Evolutionary conservation across 345 rosid species (phyloP).

Genomic region (Hypericum perforatum): DNA sequence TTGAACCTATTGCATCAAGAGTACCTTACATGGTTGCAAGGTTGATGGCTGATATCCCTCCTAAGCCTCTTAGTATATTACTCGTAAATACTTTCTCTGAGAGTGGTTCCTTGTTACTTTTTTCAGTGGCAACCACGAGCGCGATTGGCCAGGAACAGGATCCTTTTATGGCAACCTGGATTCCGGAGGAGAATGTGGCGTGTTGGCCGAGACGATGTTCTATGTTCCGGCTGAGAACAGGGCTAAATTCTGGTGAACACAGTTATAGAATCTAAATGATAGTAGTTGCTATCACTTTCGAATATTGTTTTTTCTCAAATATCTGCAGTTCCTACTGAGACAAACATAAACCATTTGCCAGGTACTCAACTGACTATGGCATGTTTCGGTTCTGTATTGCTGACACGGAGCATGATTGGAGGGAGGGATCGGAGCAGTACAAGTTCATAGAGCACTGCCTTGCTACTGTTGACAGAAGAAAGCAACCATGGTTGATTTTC

Average conservation of each 20-base stretch:
- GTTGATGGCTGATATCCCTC: slow-evolving; percentile 14
- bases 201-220: slow-evolving; percentile 64
- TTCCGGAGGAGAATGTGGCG: slow-evolving; percentile 79
- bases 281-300: too few species aligned
- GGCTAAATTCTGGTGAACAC: slow-evolving; percentile 43
- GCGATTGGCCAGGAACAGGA: slow-evolving; percentile 60
- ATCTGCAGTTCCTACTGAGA: too few species aligned
- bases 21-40: slow-evolving; percentile 71
- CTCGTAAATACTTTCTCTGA: slow-evolving; percentile 1
- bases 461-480: neutral
- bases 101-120: slow-evolving; percentile 3
- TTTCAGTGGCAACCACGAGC: slow-evolving; percentile 66
- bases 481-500: slow-evolving; percentile 1
- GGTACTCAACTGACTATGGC: neutral
- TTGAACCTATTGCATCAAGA: slow-evolving; percentile 59
- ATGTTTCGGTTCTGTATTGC: slow-evolving; percentile 3
- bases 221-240: slow-evolving; percentile 55
- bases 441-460: slow-evolving; percentile 2
- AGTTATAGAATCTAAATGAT: too few species aligned
- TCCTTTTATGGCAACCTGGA: slow-evolving; percentile 49
- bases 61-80: neutral
- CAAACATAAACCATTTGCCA: neutral
- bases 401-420: slow-evolving; percentile 2
- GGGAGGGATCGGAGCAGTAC: slow-evolving; percentile 2
- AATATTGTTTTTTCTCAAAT: too few species aligned